phyloP scores from a whole-genome alignment of 805 yeast genomes.

The Hanseniaspora jakobsenii region DNA sequence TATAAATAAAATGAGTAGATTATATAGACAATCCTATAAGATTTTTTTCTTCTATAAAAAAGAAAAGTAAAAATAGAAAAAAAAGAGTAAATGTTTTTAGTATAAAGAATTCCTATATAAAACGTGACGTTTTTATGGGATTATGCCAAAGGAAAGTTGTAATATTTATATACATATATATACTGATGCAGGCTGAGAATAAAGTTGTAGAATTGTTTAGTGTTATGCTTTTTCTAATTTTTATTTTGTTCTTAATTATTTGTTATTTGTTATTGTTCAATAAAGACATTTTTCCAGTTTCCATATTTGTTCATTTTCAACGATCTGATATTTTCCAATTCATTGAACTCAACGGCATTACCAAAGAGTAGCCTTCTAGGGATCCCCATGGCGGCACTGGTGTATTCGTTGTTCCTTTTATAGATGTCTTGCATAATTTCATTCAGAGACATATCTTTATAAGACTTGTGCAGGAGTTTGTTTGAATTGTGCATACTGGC shows the following conservation, averaged over 20 bases:
- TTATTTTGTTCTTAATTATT: slow-evolving; percentile 6
- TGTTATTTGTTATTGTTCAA: slow-evolving; percentile 16
- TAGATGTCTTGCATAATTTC: neutral
- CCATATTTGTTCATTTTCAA: slow-evolving; percentile 18
- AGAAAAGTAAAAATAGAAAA: no score
- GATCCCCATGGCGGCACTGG: neutral
- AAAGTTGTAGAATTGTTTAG: no score
- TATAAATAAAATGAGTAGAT: slow-evolving; percentile 29
- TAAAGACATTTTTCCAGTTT: slow-evolving; percentile 13
- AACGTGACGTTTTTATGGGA: no score
- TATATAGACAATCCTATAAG: no score
- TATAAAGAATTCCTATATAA: no score
- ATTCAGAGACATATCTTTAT: slow-evolving; percentile 20
- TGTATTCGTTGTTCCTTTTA: slow-evolving; percentile 5
- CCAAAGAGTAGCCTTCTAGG: slow-evolving; percentile 8
- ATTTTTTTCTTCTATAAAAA: no score
- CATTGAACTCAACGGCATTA: neutral
- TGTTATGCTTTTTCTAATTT: no score
- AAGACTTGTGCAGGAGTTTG: slow-evolving; percentile 20
- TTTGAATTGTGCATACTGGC: slow-evolving; percentile 20
- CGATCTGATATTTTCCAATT: slow-evolving; percentile 20
- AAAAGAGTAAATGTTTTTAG: no score
- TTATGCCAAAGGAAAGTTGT: no score
- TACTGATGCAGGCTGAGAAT: no score
- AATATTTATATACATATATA: neutral